Evolutionary conservation across 352 stramenopile genomes (phyloP).

Genomic region (Pythium phragmitis): DNA sequence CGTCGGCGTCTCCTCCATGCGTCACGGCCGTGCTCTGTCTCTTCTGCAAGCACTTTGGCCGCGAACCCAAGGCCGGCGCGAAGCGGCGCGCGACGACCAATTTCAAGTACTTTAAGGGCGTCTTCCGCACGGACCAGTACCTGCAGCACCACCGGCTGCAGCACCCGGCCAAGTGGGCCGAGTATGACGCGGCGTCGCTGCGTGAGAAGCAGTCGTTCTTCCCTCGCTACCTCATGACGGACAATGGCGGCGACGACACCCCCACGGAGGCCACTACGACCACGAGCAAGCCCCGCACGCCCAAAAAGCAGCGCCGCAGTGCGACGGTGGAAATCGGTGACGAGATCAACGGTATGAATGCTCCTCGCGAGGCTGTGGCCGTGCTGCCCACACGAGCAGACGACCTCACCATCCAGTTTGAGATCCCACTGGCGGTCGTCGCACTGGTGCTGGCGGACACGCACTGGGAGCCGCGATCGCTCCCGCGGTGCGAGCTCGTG

Average conservation of each 20-base stretch:
- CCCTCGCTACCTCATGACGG: conserved; percentile 24
- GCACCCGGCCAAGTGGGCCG: conserved; percentile 45
- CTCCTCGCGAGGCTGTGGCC: not conserved
- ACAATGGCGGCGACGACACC: not conserved
- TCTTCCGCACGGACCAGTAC: conserved; percentile 73
- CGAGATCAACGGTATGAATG: not conserved
- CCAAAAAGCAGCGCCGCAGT: conserved; percentile 4
- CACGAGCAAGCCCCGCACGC: not conserved
- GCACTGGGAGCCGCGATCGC: conserved; percentile 7
- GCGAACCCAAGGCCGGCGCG: conserved; percentile 49
- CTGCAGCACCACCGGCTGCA: conserved; percentile 64
- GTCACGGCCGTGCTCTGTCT: conserved; percentile 56
- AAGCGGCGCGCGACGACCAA: conserved; percentile 60
- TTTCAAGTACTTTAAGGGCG: conserved; percentile 64
- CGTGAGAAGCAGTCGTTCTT: conserved; percentile 56
- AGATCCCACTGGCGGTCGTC: conserved; percentile 6
- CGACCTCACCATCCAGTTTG: conserved; percentile 1
- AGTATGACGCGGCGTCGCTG: conserved; percentile 43
- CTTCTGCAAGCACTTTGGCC: conserved; percentile 68
- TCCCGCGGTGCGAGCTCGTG: not conserved
- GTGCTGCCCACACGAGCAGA: not conserved
- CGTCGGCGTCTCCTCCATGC: conserved; percentile 30
- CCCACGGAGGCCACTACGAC: too few relatives aligned
- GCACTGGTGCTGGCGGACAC: conserved; percentile 3
- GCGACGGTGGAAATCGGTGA: not conserved